Base-by-base conservation (phyloP, 1,284 basidiomycete genomes). In the Cryptococcus hybrid region DNA sequence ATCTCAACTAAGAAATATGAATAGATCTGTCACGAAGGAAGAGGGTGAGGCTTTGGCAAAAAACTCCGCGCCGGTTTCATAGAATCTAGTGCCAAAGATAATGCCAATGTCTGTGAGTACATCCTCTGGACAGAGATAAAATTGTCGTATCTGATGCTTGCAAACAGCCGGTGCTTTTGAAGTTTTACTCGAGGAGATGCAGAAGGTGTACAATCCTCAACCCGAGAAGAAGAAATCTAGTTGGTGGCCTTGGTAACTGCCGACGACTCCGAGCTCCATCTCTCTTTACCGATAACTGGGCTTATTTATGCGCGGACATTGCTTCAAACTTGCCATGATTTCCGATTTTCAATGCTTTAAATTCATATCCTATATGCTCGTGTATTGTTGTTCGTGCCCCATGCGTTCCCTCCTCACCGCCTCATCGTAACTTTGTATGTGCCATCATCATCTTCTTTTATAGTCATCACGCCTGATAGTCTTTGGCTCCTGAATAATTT, bases 61-160 rank as follows among this genome's bases (percentile, higher is more conserved):
- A 80, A 81, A 57, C 85, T 88, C 61, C 84, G 85, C 52, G 87
- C 90, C 5, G 87, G 87, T 13, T 95, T 87, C 79, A 82, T 93
- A 56, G 93, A 97, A 78, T 89, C 90, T 7, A 92, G 89, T 67
- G 92, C 93, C 46, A 92, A 91, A 81, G 84, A 86, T 65, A 91
- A 93, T 65, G 79, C 86, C 76, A 95, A 96, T 78, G 88, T 97
- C 65, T 84, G 92, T 92, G 69, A 78, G 91, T 87, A 46, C 8
- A 39, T 7, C 11, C n/a, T 9, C 38, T 18, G 11, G 24, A 24
- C 24, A 24, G 48, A 55, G 64, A 12, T 39, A 15, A 35, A 35
- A 34, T 13, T 12, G 35, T 42, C 56, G 34, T 48, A 4, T 34
- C 50, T 51, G 36, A 51, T 40, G 12, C 35, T 24, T 24, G 7